Percentiles rank a stretch among this genome's conserved stretches.
These are phyloP conservation scores for Athelia psychrophila DNA, from an alignment of 1,284 basidiomycete species.

Conservation along the genomic window DNA sequence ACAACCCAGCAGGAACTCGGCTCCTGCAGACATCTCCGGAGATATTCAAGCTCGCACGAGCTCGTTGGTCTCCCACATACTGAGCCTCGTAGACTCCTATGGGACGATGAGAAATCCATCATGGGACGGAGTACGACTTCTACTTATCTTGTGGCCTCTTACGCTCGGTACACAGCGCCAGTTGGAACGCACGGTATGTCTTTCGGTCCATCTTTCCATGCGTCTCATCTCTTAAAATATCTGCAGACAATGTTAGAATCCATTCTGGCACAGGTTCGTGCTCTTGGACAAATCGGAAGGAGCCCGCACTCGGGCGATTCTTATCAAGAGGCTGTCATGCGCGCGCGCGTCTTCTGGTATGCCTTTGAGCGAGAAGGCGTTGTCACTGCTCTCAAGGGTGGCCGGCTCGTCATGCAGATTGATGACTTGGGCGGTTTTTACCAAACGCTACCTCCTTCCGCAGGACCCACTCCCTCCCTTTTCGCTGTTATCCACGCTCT, in stretches of 20 bases:
- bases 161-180: conserved; percentile 63
- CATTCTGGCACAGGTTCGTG: conserved; percentile 63
- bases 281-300: conserved; percentile 43
- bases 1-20: conserved; percentile 3
- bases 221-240: too few species aligned
- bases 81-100: conserved; percentile 76
- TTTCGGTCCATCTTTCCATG: neutral
- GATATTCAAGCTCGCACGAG: conserved; percentile 28
- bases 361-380: conserved; percentile 81
- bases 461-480: conserved; percentile 20
- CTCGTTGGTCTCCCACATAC: conserved; percentile 67
- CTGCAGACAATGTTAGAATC: conserved; percentile 54
- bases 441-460: conserved; percentile 48
- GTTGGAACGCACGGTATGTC: neutral
- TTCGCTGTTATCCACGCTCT: conserved; percentile 11
- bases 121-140: conserved; percentile 80
- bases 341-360: conserved; percentile 84
- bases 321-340: conserved; percentile 59
- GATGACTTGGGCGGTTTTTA: conserved; percentile 51
- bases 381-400: conserved; percentile 74
- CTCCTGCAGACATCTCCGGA: neutral
- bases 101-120: conserved; percentile 76
- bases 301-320: conserved; percentile 48
- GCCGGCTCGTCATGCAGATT: conserved; percentile 65
- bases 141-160: conserved; percentile 77